A percentile compares a stretch with the other conserved stretches of the same genome.
Conservation (phyloP, 208 protist species). For the Acanthamoeba castellanii region DNA sequence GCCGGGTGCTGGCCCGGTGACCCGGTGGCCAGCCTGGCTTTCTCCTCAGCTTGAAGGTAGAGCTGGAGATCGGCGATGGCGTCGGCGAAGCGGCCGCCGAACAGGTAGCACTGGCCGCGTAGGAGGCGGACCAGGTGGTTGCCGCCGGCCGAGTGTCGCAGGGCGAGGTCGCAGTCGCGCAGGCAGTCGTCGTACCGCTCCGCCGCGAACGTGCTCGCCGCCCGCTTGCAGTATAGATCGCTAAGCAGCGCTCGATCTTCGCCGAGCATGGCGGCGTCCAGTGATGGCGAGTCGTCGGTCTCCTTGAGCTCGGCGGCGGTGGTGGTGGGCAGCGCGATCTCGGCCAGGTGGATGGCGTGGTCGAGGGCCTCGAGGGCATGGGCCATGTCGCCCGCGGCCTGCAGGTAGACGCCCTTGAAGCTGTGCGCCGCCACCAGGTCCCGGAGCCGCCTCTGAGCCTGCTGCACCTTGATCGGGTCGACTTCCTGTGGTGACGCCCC, state of each 20-base stretch:
- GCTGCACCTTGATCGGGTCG: not conserved
- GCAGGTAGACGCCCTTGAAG: constrained; percentile 1
- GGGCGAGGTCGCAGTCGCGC: constrained; percentile 6
- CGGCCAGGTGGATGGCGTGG: not conserved
- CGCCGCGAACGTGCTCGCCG: not conserved
- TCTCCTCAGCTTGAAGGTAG: not conserved
- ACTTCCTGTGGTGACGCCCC: too few relatives aligned
- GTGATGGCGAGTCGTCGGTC: too few relatives aligned
- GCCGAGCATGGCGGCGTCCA: not conserved
- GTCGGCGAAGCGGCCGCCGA: not conserved
- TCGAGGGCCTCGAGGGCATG: not conserved
- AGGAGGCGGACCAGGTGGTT: constrained; percentile 5
- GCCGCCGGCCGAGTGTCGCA: not conserved
- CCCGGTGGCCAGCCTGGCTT: not conserved
- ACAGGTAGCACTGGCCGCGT: not conserved
- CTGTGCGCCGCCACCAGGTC: not conserved
- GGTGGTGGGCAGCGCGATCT: not conserved
- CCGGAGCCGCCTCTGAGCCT: not conserved
- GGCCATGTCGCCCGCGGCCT: not conserved
- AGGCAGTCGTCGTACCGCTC: constrained; percentile 5
- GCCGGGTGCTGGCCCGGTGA: not conserved
- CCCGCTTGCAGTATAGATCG: constrained; percentile 37
- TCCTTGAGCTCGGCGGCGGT: not conserved
- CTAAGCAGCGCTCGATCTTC: not conserved
- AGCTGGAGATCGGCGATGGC: constrained; percentile 32